phyloP scores from a whole-genome alignment of 371 early-diverging fungal species.

The Syncephalastrum sp. region DNA sequence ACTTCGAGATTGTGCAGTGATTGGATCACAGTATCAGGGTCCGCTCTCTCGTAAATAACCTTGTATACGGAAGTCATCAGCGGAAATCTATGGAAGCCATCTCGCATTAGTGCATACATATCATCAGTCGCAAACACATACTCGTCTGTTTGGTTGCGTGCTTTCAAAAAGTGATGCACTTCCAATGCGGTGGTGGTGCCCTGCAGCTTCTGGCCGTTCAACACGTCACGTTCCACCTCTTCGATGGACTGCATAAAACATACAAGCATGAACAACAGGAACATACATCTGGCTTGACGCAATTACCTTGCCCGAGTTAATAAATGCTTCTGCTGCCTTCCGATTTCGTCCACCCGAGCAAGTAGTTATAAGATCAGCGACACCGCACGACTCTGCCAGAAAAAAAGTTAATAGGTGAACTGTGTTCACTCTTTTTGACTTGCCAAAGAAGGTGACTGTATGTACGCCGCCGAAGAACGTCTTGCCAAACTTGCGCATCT shows the following conservation, averaged over 20 bases:
- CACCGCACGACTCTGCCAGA: conserved; percentile 67
- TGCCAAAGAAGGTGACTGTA: conserved; percentile 92
- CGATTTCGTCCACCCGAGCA: conserved; percentile 95
- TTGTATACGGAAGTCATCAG: conserved; percentile 85
- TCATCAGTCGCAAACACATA: neutral
- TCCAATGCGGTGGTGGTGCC: conserved; percentile 94
- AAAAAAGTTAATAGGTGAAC: neutral
- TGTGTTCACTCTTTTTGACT: conserved; percentile 13
- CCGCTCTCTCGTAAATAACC: conserved; percentile 74
- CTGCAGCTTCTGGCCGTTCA: conserved; percentile 97
- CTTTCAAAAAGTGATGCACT: conserved; percentile 75
- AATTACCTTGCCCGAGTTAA: conserved; percentile 66
- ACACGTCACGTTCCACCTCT: conserved; percentile 81
- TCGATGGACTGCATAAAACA: conserved; percentile 59
- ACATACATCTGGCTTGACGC: neutral
- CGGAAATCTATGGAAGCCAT: conserved; percentile 65
- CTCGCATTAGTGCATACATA: no score
- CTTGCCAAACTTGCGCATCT: conserved; percentile 93
- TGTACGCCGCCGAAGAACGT: conserved; percentile 76
- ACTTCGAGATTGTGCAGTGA: neutral
- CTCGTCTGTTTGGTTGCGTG: conserved; percentile 53
- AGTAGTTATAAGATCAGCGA: conserved; percentile 87
- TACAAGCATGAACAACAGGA: neutral
- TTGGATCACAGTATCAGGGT: conserved; percentile 30
- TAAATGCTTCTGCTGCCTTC: conserved; percentile 83